phyloP scores from a whole-genome alignment of 2,329 filamentous ascomycete genomes.

The Chrysoporthe puriensis region DNA sequence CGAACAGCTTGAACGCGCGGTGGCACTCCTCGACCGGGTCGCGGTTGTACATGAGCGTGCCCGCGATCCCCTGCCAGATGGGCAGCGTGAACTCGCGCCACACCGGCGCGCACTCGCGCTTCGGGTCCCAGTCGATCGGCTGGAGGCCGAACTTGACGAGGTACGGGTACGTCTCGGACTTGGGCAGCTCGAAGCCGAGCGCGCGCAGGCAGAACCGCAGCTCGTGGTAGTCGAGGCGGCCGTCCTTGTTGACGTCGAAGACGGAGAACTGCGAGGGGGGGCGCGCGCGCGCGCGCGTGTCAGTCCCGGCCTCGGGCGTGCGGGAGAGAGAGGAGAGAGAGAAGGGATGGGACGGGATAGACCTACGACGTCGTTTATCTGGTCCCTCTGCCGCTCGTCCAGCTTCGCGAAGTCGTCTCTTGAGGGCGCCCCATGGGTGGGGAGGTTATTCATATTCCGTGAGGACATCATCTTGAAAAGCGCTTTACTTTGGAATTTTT shows the following conservation, averaged over 20 bases:
- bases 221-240: constrained; percentile 95
- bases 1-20: constrained; percentile 90
- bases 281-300: constrained; percentile 13
- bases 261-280: constrained; percentile 71
- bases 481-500: neutral
- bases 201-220: constrained; percentile 96
- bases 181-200: constrained; percentile 88
- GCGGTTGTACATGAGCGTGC: constrained; percentile 76
- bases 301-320: constrained; percentile 25
- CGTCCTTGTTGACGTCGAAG: constrained; percentile 96
- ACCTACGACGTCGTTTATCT: constrained; percentile 90
- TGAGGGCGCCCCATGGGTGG: constrained; percentile 32
- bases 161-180: constrained; percentile 79
- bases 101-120: constrained; percentile 60
- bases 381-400: constrained; percentile 86
- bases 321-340: neutral
- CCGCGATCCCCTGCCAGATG: constrained; percentile 76
- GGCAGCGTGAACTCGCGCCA: constrained; percentile 74
- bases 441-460: constrained; percentile 26
- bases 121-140: constrained; percentile 61
- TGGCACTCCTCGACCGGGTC: constrained; percentile 91
- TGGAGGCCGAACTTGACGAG: constrained; percentile 81
- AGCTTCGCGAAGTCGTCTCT: constrained; percentile 50
- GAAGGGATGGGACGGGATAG: constrained; percentile 1
- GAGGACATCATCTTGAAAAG: constrained; percentile 30